Conservation (phyloP, 148 eudicot species). For the Vaccinium darrowii region DNA sequence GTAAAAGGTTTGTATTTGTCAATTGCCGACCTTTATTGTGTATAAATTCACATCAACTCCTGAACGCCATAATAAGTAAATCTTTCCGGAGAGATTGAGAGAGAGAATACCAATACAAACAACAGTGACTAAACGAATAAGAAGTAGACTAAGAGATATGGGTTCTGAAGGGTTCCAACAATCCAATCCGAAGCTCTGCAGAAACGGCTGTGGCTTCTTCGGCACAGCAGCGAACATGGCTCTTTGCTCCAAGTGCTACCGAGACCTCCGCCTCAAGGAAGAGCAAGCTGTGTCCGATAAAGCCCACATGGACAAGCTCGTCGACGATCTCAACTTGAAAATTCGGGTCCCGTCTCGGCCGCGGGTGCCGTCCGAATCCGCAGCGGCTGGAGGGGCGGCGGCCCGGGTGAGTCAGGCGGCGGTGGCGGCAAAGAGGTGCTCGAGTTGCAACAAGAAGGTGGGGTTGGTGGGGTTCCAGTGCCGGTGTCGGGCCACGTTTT, state of each 20-base stretch:
- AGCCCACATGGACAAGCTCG: slow-evolving; percentile 33
- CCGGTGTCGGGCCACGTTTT: slow-evolving; percentile 49
- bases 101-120: too few species aligned
- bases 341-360: background rate
- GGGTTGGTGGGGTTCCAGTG: slow-evolving; percentile 62
- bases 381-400: background rate
- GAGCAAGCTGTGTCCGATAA: slow-evolving; percentile 41
- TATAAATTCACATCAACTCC: too few species aligned
- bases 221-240: slow-evolving; percentile 53
- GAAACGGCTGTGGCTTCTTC: slow-evolving; percentile 69
- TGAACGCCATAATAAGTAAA: too few species aligned
- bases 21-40: too few species aligned
- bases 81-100: too few species aligned
- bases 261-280: slow-evolving; percentile 35
- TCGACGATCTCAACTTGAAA: background rate
- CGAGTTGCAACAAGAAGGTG: slow-evolving; percentile 60
- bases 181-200: slow-evolving; percentile 51
- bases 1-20: too few species aligned
- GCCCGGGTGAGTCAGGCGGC: background rate
- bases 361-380: background rate
- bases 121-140: too few species aligned
- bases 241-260: slow-evolving; percentile 60
- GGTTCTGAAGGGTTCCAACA: slow-evolving; percentile 44
- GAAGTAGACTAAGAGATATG: slow-evolving; percentile 20
- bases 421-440: slow-evolving; percentile 38